Percentiles rank a stretch among this genome's conserved stretches.
Conservation (phyloP, 2,329 filamentous ascomycete species). For the Domatiomyces catenatus region DNA sequence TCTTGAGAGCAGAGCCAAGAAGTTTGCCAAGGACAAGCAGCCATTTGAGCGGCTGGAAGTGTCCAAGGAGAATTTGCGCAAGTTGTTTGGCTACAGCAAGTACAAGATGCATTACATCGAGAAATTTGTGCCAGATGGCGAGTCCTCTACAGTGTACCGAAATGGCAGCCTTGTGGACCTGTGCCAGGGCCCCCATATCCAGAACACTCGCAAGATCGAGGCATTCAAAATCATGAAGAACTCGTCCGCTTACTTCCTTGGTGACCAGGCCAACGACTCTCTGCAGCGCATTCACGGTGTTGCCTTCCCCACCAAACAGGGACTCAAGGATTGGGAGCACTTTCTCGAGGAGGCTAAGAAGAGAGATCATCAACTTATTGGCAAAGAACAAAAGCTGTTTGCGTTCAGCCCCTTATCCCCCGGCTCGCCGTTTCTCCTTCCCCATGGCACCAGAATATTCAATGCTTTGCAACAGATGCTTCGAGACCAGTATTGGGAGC, state of each 20-base stretch:
- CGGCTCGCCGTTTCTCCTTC: slow-evolving; percentile 80
- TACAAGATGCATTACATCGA: slow-evolving; percentile 98
- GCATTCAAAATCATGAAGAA: slow-evolving; percentile 84
- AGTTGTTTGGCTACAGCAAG: slow-evolving; percentile 96
- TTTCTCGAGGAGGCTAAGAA: slow-evolving; percentile 97
- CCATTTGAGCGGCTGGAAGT: slow-evolving; percentile 79
- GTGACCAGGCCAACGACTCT: slow-evolving; percentile 84
- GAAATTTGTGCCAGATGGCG: slow-evolving; percentile 76
- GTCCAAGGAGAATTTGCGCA: slow-evolving; percentile 76
- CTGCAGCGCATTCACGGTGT: slow-evolving; percentile 94
- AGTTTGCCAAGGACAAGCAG: slow-evolving; percentile 93
- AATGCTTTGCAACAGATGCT: slow-evolving; percentile 73
- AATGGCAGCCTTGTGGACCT: slow-evolving; percentile 90
- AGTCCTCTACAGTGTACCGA: slow-evolving; percentile 83
- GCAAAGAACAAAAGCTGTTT: slow-evolving; percentile 90
- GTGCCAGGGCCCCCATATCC: slow-evolving; percentile 87
- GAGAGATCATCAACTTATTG: slow-evolving; percentile 86
- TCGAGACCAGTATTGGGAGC: slow-evolving; percentile 75
- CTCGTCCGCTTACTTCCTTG: slow-evolving; percentile 78
- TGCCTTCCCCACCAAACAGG: slow-evolving; percentile 93
- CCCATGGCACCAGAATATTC: slow-evolving; percentile 85
- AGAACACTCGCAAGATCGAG: slow-evolving; percentile 85
- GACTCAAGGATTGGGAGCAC: slow-evolving; percentile 81
- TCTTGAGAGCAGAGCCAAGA: slow-evolving; percentile 62
- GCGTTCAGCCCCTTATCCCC: slow-evolving; percentile 94